These are phyloP conservation scores for Globisporangium radiosum DNA, from an alignment of 352 stramenopile genomes.

Conservation along the genomic window DNA sequence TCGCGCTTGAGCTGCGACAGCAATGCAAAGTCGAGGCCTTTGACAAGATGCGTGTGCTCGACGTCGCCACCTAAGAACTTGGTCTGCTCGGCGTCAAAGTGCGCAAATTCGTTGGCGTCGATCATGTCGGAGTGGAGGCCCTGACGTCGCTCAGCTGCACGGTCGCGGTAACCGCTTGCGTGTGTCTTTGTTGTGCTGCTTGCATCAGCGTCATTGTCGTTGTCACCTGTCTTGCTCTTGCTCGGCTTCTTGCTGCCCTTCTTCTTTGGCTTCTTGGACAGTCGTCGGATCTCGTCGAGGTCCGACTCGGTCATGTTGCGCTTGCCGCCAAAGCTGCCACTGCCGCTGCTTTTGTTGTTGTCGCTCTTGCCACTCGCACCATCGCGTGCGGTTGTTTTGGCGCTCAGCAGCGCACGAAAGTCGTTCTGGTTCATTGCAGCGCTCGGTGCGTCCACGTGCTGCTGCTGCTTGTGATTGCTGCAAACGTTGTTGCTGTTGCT, in stretches of 20 bases:
- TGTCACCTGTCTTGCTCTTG: constrained; percentile 12
- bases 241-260: constrained; percentile 32
- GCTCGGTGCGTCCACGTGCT: no score
- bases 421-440: constrained; percentile 70
- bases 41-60: constrained; percentile 86
- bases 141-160: constrained; percentile 53
- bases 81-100: constrained; percentile 65
- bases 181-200: constrained; percentile 3
- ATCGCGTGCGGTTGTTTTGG: constrained; percentile 10
- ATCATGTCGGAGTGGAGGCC: constrained; percentile 32
- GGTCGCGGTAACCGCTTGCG: constrained; percentile 41
- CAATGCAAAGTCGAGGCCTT: constrained; percentile 84
- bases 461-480: background rate
- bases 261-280: constrained; percentile 63
- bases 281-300: constrained; percentile 34
- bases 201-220: constrained; percentile 3
- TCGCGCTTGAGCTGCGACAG: constrained; percentile 82
- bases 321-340: constrained; percentile 37
- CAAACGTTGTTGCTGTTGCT: background rate
- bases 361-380: background rate
- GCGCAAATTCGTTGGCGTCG: constrained; percentile 40
- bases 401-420: constrained; percentile 57
- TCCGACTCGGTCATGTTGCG: constrained; percentile 50
- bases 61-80: constrained; percentile 82
- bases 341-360: background rate